A percentile compares a stretch with the other conserved stretches of the same genome.
phyloP scores from a whole-genome alignment of 306 rosid genomes.

The Mimosa bimucronata region DNA sequence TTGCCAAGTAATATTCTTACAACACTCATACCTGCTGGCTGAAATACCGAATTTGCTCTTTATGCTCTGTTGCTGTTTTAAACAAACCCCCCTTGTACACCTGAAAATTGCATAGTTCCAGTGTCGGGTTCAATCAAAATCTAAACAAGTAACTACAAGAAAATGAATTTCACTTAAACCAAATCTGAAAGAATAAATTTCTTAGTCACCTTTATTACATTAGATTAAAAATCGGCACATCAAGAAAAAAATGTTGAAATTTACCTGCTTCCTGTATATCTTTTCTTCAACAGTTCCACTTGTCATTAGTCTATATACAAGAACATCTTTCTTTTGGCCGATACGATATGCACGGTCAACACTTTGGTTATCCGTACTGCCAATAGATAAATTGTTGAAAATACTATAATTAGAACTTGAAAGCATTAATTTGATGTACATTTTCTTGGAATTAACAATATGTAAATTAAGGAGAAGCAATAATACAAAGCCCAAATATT shows the following conservation, averaged over 20 bases:
- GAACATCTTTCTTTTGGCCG: slow-evolving; percentile 88
- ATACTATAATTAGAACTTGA: slow-evolving; percentile 15
- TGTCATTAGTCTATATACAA: slow-evolving; percentile 93
- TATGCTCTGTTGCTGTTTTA: slow-evolving; percentile 92
- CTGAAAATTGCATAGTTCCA: slow-evolving; percentile 45
- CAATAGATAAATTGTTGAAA: slow-evolving; percentile 18
- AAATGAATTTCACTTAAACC: slow-evolving; percentile 18
- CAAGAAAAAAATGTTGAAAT: slow-evolving; percentile 9
- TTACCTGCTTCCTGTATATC: slow-evolving; percentile 93
- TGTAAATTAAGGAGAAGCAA: slow-evolving; percentile 18
- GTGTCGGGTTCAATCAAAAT: slow-evolving; percentile 8
- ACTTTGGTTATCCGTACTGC: slow-evolving; percentile 94
- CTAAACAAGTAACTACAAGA: not conserved
- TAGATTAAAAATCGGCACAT: not conserved
- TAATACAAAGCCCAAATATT: not conserved
- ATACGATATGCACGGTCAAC: slow-evolving; percentile 98
- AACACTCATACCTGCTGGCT: slow-evolving; percentile 79
- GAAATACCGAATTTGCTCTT: slow-evolving; percentile 90
- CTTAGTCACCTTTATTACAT: not conserved
- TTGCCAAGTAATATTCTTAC: not conserved
- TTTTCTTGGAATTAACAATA: not conserved
- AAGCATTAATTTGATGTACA: slow-evolving; percentile 3
- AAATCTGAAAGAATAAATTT: not conserved
- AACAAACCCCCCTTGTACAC: slow-evolving; percentile 85
- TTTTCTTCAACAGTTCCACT: slow-evolving; percentile 98